phyloP scores from a whole-genome alignment of 352 stramenopile genomes.

The Globisporangium lucens region DNA sequence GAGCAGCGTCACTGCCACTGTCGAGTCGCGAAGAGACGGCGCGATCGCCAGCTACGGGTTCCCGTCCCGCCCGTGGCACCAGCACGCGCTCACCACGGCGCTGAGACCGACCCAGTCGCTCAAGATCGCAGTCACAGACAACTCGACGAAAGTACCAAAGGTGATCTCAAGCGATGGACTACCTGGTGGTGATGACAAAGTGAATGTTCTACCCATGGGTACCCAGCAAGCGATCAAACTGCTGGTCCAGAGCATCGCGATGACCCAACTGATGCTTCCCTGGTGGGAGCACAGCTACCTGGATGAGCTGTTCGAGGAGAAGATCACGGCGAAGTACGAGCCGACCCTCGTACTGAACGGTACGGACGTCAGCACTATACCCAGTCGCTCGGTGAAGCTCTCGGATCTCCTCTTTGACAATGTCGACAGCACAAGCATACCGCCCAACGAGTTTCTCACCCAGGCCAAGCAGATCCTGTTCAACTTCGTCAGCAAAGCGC shows the following conservation, averaged over 20 bases:
- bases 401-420: background rate
- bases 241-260: slow-evolving; percentile 1
- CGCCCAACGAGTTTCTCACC: background rate
- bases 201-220: background rate
- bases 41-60: background rate
- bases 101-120: background rate
- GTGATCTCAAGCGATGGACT: background rate
- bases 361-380: background rate
- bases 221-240: background rate
- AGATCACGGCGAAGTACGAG: background rate
- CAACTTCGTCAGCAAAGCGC: slow-evolving; percentile 4
- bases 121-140: slow-evolving; percentile 6
- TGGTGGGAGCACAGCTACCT: slow-evolving; percentile 8
- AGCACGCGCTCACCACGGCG: background rate
- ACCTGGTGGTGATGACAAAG: background rate
- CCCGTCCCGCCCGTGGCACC: slow-evolving; percentile 5
- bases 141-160: background rate
- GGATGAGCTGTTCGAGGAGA: background rate
- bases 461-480: slow-evolving; percentile 9
- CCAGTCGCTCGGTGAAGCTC: background rate
- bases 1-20: background rate
- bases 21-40: background rate
- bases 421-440: background rate
- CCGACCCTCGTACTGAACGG: background rate
- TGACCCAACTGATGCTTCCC: slow-evolving; percentile 1